Evolutionary conservation across 192 early-diverging fungal species (phyloP).

Genomic region (Podila epicladia): DNA sequence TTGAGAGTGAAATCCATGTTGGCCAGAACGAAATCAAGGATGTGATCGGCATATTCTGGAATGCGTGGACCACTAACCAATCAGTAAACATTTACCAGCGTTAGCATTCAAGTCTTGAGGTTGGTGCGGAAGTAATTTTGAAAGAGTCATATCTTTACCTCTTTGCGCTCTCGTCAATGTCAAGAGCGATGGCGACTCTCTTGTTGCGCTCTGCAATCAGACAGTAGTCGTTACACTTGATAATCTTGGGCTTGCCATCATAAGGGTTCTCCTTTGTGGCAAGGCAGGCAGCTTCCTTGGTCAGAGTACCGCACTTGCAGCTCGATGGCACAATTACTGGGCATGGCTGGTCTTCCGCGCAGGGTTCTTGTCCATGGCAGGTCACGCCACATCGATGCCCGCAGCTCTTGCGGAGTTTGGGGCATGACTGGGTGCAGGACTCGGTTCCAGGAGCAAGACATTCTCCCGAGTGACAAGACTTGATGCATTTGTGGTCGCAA

Average conservation of each 20-base stretch:
- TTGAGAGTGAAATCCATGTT: constrained; percentile 73
- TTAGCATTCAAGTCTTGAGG: not conserved
- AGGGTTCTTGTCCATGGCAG: constrained; percentile 84
- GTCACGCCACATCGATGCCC: constrained; percentile 79
- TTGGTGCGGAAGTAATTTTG: too few relatives aligned
- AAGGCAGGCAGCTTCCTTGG: constrained; percentile 71
- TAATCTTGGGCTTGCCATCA: constrained; percentile 46
- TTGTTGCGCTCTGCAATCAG: constrained; percentile 81
- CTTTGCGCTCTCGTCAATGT: constrained; percentile 57
- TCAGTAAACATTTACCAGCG: not conserved
- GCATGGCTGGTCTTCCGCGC: constrained; percentile 82
- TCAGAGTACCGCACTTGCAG: constrained; percentile 83
- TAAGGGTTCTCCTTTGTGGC: constrained; percentile 60
- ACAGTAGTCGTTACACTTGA: constrained; percentile 88
- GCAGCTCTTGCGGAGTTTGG: constrained; percentile 77
- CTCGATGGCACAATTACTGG: constrained; percentile 59
- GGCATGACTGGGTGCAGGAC: constrained; percentile 77
- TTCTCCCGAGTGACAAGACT: constrained; percentile 84
- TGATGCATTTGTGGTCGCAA: constrained; percentile 82
- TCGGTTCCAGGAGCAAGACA: constrained; percentile 63
- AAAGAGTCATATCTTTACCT: constrained; percentile 8
- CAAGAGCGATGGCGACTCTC: constrained; percentile 81
- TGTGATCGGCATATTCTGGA: constrained; percentile 62
- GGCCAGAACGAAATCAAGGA: constrained; percentile 73
- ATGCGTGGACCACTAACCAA: constrained; percentile 16